Evolutionary conservation across 768 basidiomycete genomes (phyloP).

Genomic region (Lentinula detonsa): DNA sequence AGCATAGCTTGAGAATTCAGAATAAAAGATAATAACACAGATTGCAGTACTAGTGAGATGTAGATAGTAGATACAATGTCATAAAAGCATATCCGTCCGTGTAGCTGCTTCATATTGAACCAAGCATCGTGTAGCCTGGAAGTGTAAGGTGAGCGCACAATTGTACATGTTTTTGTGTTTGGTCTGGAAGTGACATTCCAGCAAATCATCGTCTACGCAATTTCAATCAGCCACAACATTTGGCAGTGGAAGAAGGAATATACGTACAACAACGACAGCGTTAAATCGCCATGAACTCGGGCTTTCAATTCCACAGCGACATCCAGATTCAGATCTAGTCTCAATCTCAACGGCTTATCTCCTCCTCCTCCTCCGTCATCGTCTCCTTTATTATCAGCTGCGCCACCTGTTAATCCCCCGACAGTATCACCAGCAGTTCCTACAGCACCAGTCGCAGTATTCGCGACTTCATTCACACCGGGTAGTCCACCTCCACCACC

Average conservation of each 20-base stretch:
- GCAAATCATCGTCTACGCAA: background rate
- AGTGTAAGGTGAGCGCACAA: too few relatives aligned
- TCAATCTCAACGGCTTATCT: conserved; percentile 8
- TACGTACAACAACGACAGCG: conserved; percentile 12
- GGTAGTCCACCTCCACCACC: background rate
- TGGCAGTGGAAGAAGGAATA: background rate
- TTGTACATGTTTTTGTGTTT: too few relatives aligned
- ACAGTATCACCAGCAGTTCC: conserved; percentile 4
- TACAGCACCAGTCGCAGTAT: conserved; percentile 5
- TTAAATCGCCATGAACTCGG: conserved; percentile 11
- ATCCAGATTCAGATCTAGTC: conserved; percentile 12
- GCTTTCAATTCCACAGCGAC: conserved; percentile 12
- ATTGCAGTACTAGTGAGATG: too few relatives aligned
- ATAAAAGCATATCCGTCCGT: too few relatives aligned
- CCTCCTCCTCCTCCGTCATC: conserved; percentile 7
- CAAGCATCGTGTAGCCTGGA: too few relatives aligned
- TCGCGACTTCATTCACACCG: conserved; percentile 6
- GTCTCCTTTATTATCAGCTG: conserved; percentile 2
- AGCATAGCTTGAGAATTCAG: too few relatives aligned
- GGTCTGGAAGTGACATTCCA: too few relatives aligned
- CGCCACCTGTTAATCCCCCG: conserved; percentile 1
- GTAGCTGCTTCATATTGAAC: too few relatives aligned
- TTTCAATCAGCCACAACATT: background rate
- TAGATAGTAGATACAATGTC: too few relatives aligned
- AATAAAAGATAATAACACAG: too few relatives aligned